These are phyloP conservation scores for Aspergillus pseudotamarii DNA, from an alignment of 2,329 filamentous ascomycete genomes.

Conservation along the genomic window DNA sequence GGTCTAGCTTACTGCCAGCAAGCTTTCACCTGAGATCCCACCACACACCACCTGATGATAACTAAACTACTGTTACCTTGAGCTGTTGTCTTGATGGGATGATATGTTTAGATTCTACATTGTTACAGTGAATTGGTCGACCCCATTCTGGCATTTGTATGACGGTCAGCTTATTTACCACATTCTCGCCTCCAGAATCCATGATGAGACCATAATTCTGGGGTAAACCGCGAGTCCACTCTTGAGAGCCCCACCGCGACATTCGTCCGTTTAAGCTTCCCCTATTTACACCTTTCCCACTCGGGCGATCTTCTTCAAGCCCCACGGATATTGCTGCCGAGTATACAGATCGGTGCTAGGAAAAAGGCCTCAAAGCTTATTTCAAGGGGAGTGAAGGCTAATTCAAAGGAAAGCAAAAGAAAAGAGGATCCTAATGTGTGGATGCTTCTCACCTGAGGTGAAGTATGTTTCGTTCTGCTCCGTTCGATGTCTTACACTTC, in stretches of 20 bases:
- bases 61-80: background rate
- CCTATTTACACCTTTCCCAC: slow-evolving; percentile 11
- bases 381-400: no score
- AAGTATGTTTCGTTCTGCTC: background rate
- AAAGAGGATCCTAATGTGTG: background rate
- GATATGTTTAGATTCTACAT: background rate
- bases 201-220: background rate
- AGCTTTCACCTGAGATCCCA: background rate
- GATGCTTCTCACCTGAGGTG: background rate
- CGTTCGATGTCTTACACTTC: background rate
- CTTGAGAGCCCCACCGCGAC: slow-evolving; percentile 6
- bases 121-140: background rate
- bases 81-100: background rate
- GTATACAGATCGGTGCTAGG: slow-evolving; percentile 1
- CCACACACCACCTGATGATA: background rate
- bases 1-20: background rate
- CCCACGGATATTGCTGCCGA: slow-evolving; percentile 1
- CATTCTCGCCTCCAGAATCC: background rate
- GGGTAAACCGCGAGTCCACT: background rate
- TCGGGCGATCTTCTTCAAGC: background rate
- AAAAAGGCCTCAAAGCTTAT: background rate
- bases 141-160: background rate
- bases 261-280: background rate
- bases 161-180: background rate
- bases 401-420: background rate